phyloP scores from a whole-genome alignment of 257 asterid species.

The Ajuga chamaepitys region DNA sequence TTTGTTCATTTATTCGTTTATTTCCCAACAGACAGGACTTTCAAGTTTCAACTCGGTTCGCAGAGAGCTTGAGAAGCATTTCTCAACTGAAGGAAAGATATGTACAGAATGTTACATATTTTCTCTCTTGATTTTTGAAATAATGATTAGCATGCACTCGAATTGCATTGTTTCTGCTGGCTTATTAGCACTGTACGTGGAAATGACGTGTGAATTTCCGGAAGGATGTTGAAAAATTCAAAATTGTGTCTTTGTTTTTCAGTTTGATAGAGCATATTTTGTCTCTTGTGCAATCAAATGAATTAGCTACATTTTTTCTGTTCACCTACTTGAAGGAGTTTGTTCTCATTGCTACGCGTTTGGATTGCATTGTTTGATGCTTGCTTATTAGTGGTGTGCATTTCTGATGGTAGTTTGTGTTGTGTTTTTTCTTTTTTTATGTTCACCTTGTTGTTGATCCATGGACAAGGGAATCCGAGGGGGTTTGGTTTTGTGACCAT shows the following conservation, averaged over 20 bases:
- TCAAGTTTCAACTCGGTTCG: slow-evolving; percentile 59
- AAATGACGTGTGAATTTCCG: no score
- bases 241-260: no score
- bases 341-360: no score
- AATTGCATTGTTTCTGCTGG: neutral
- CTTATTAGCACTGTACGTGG: neutral
- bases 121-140: neutral
- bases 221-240: no score
- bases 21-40: no score
- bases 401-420: neutral
- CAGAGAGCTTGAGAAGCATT: slow-evolving; percentile 71
- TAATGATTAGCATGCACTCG: neutral
- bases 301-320: no score
- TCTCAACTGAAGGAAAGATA: slow-evolving; percentile 79
- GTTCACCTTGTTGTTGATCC: slow-evolving; percentile 85
- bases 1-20: no score
- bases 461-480: slow-evolving; percentile 73
- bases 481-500: slow-evolving; percentile 92
- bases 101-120: neutral
- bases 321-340: no score
- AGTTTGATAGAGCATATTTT: no score
- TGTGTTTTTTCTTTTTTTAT: slow-evolving; percentile 40
- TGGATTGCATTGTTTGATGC: neutral
- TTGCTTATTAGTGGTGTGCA: neutral
- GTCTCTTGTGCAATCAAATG: no score